Evolutionary conservation across 2,329 filamentous ascomycete species (phyloP), one percentile per base, ranked within the genome.

Genomic region (Colletotrichum australisinense): DNA sequence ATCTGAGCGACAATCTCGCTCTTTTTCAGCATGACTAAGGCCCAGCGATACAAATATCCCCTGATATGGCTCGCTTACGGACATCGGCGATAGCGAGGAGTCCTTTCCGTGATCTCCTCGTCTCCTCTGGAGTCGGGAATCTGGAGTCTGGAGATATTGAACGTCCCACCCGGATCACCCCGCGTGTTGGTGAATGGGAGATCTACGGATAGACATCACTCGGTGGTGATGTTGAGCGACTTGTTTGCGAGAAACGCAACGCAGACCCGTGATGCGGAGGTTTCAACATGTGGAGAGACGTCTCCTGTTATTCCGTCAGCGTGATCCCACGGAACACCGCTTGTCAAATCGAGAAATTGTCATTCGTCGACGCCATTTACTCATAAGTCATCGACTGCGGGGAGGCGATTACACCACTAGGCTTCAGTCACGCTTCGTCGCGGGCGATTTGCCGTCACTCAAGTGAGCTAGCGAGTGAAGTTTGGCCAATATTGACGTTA

Each of bases 341-440:
- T 46, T 73, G 42, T 46, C 46, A 70, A 70, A 73, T 73, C 70
- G 49, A 65, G 19, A 26, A 19, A 5, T 7, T 60, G n/a, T 60
- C 24, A 73, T 73, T 73, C 56, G 67, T 26, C 60, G 28, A 66
- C 58, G 57, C 52, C 19, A 6, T 28, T 60, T 22, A 69, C 24
- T 52, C 26, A 35, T n/a, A 53, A 53, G 30, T 52, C 58, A 56
- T 22, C 32, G 22, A 66, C 32, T 64, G 56, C 46, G 46, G 67
- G 69, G 42, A 30, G 24, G 22, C 4, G 19, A 2, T 19, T 52
- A 19, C 26, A 32, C 57, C 28, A 55, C 58, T 32, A 24, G 69
- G 14, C 59, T 24, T 5, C 55, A 56, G 26, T 35, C 5, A 49
- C 38, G 26, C 56, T 49, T 64, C 52, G 59, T 42, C 14, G 57